phyloP scores from a whole-genome alignment of 2,329 filamentous ascomycete genomes.

The Paecilomyces sp. region DNA sequence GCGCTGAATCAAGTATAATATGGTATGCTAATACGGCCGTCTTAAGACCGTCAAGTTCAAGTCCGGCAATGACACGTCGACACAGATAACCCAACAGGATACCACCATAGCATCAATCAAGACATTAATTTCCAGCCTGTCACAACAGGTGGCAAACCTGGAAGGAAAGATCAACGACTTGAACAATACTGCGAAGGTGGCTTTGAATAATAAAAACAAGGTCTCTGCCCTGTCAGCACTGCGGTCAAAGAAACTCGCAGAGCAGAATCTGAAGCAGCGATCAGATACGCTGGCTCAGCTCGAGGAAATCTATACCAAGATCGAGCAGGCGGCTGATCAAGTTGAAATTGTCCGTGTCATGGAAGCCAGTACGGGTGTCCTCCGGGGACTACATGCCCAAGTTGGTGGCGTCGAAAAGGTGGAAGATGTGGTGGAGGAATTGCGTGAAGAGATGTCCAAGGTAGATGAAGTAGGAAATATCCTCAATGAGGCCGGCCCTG shows the following conservation, averaged over 20 bases:
- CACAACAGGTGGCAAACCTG: constrained; percentile 59
- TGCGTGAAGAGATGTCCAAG: constrained; percentile 73
- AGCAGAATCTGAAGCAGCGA: constrained; percentile 64
- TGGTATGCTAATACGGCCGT: constrained; percentile 25
- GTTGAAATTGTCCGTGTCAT: constrained; percentile 77
- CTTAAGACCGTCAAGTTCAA: constrained; percentile 64
- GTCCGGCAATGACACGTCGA: constrained; percentile 38
- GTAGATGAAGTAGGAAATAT: constrained; percentile 76
- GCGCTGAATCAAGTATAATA: constrained; percentile 15
- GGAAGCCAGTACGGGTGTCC: constrained; percentile 65
- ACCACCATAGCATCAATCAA: constrained; percentile 72
- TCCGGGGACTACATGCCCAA: constrained; percentile 66
- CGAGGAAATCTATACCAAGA: constrained; percentile 72
- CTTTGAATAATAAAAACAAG: constrained; percentile 66
- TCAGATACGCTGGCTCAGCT: constrained; percentile 70
- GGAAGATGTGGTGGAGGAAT: constrained; percentile 64
- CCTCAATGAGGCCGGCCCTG: constrained; percentile 56
- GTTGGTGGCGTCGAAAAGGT: constrained; percentile 71
- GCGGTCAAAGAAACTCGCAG: constrained; percentile 73
- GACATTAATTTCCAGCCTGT: constrained; percentile 62
- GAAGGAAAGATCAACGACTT: constrained; percentile 45
- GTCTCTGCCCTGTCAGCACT: constrained; percentile 70
- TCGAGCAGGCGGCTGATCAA: constrained; percentile 80
- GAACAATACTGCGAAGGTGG: constrained; percentile 56
- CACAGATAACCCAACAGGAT: constrained; percentile 68